These are phyloP conservation scores for Aspergillus neoniger DNA, from an alignment of 2,329 filamentous ascomycete genomes.

Conservation along the genomic window DNA sequence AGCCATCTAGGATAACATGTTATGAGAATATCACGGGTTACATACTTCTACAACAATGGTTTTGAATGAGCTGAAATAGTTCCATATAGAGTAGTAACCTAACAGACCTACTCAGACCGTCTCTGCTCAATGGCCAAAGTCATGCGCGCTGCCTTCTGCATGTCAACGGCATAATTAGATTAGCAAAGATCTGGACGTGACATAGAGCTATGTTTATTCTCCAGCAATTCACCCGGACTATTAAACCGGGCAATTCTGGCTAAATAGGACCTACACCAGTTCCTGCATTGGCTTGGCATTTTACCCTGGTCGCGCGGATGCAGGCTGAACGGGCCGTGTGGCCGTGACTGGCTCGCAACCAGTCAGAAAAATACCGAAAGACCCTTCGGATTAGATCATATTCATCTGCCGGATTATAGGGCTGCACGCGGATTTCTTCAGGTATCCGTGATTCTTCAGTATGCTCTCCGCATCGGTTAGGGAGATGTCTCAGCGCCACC, in stretches of 20 bases:
- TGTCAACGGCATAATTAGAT: too few relatives aligned
- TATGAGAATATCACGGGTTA: too few relatives aligned
- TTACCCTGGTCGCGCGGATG: neutral
- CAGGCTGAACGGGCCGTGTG: neutral
- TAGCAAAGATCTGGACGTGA: too few relatives aligned
- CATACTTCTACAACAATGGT: too few relatives aligned
- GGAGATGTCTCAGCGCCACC: neutral
- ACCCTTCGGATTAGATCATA: neutral
- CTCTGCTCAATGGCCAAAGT: too few relatives aligned
- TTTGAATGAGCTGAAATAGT: too few relatives aligned
- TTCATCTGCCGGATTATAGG: neutral
- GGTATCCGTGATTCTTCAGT: neutral
- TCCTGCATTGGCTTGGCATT: neutral
- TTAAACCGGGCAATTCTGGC: neutral
- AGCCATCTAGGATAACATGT: too few relatives aligned
- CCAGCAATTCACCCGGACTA: too few relatives aligned
- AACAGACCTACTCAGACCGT: too few relatives aligned
- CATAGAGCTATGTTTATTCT: neutral
- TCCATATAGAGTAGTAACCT: too few relatives aligned
- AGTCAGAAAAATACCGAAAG: neutral
- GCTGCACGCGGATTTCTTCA: neutral
- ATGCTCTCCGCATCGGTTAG: neutral
- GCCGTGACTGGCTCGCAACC: neutral
- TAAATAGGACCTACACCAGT: neutral
- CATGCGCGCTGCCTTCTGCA: too few relatives aligned